Conservation (phyloP, 768 basidiomycete species). For the Calvatia gigantea region DNA sequence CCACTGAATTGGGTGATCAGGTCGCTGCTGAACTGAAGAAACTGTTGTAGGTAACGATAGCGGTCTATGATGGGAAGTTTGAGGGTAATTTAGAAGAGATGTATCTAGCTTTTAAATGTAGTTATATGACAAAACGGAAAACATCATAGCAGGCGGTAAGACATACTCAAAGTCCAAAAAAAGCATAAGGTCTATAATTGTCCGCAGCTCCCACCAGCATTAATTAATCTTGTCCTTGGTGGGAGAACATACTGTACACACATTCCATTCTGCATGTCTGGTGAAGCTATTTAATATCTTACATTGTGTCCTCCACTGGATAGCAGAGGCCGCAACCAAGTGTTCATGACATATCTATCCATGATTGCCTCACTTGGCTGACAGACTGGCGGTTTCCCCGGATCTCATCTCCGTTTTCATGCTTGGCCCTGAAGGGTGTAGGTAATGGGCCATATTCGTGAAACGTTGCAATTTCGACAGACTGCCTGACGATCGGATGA, state of each 20-base stretch:
- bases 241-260: not conserved
- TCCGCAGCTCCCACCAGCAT: too few relatives aligned
- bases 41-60: constrained; percentile 36
- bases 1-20: constrained; percentile 79
- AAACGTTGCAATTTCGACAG: constrained; percentile 15
- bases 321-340: too few relatives aligned
- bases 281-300: too few relatives aligned
- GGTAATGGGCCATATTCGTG: constrained; percentile 12
- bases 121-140: too few relatives aligned
- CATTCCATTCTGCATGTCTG: not conserved
- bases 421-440: constrained; percentile 2
- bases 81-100: too few relatives aligned
- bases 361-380: not conserved
- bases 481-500: not conserved
- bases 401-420: not conserved
- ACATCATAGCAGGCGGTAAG: too few relatives aligned
- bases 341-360: not conserved
- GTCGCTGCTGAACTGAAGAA: constrained; percentile 70
- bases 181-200: too few relatives aligned
- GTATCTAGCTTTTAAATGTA: too few relatives aligned
- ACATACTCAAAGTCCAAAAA: too few relatives aligned
- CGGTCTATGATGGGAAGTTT: too few relatives aligned
- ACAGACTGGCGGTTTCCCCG: not conserved
- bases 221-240: not conserved
- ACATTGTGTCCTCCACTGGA: too few relatives aligned